phyloP scores from a whole-genome alignment of 495 filamentous ascomycete genomes.

The Tuber indicum region DNA sequence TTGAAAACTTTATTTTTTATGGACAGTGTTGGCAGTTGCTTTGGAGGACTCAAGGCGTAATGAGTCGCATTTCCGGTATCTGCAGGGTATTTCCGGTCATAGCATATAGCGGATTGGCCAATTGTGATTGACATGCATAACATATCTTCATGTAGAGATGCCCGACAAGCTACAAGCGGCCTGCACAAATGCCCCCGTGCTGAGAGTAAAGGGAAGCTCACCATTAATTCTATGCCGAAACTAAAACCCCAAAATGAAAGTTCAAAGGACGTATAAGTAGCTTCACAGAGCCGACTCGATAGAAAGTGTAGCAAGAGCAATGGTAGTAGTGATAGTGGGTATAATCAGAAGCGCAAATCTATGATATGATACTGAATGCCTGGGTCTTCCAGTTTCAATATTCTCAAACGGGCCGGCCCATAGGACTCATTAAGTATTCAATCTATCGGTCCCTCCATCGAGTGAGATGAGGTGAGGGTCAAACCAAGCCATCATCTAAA shows the following conservation, averaged over 20 bases:
- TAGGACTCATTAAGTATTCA: constrained; percentile 1
- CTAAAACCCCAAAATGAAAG: not conserved
- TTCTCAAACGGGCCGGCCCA: not conserved
- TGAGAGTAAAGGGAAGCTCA: not conserved
- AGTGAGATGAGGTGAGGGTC: constrained; percentile 2
- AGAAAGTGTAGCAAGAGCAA: not conserved
- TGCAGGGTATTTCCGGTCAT: not conserved
- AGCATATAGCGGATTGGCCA: not conserved
- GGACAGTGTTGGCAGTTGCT: not conserved
- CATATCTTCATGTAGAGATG: not conserved
- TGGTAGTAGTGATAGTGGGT: not conserved
- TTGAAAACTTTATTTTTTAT: not conserved
- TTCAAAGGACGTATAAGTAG: not conserved
- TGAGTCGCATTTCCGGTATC: not conserved
- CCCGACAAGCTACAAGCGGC: not conserved
- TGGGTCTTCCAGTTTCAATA: not conserved
- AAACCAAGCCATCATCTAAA: not conserved
- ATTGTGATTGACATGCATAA: not conserved
- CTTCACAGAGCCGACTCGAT: not conserved
- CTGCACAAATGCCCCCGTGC: not conserved
- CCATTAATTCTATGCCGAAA: not conserved
- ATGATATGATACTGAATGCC: not conserved
- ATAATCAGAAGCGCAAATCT: not conserved
- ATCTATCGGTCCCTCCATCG: not conserved
- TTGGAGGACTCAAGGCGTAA: not conserved